Evolutionary conservation across 257 asterid species (phyloP), one percentile per base, ranked within the genome.

Genomic region (Anisodus tanguticus): DNA sequence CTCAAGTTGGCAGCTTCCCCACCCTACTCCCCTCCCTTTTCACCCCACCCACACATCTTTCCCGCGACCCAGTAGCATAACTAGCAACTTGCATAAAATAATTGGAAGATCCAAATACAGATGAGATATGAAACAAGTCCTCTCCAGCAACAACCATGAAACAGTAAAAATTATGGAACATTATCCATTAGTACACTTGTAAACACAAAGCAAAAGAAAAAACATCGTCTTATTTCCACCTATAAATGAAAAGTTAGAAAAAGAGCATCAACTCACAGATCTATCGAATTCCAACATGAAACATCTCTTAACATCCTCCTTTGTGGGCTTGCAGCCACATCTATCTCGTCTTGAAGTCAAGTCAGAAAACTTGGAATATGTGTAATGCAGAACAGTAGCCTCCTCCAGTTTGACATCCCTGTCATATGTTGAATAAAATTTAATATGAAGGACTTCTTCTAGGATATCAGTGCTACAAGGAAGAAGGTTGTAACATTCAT

Each of bases 271-370:
- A 86, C 95, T 91, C 89, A 93, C 95, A 88, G 91, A 71, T 87
- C 95, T 89, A 78, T 90, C 97, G 15, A 93, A 93, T 70, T 93
- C 95, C 83, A 93, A 85, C 93, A 91, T 91, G 89, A 93, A 91
- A 88, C 97, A 93, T 81, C 95, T 85, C 58, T 90, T 89, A 11
- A 90, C 90, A 69, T 88, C 95, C 72, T 91, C 92, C 85, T 87
- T 90, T 19, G 97, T 91, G 43, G 89, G 94, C 82, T 91, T 91
- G 82, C 95, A 93, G 69, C 93, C 90, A 89, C 97, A 93, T 54
- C 94, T 88, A 85, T 91, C 91, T 15, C 92, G 90, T 81, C 97
- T 90, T 17, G 93, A 90, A 83, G 94, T 92, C 88, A 92, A 87
- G 85, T 92, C 96, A 3, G 96, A 91, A 55, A 89, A 92, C 89